These are phyloP conservation scores for Cyclotella choctawhatcheeana DNA, from an alignment of 108 stramenopile genomes.

Conservation along the genomic window DNA sequence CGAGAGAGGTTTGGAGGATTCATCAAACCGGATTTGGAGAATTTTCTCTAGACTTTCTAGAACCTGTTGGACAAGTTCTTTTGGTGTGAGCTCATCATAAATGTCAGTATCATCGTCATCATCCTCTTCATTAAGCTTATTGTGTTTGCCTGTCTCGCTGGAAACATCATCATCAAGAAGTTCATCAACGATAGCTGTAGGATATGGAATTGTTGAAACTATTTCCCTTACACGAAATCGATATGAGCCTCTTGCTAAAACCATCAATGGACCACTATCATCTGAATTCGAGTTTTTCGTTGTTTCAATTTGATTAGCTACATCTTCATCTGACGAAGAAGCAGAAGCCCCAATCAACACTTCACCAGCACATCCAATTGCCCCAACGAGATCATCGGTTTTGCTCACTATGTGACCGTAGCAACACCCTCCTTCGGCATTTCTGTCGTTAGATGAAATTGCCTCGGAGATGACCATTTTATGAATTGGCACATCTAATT, in stretches of 20 bases:
- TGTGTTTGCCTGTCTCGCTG: slow-evolving; percentile 6
- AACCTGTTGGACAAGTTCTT: slow-evolving; percentile 55
- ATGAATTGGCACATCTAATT: slow-evolving; percentile 62
- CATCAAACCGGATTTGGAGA: slow-evolving; percentile 37
- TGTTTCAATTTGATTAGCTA: slow-evolving; percentile 4
- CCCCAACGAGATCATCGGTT: slow-evolving; percentile 57
- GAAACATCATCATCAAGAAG: slow-evolving; percentile 60
- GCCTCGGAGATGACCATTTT: slow-evolving; percentile 72
- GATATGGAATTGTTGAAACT: slow-evolving; percentile 71
- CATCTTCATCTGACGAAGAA: slow-evolving; percentile 4
- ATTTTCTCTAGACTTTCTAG: slow-evolving; percentile 57
- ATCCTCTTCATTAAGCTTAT: slow-evolving; percentile 51
- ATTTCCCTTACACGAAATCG: slow-evolving; percentile 82
- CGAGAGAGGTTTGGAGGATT: slow-evolving; percentile 47
- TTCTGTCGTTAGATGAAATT: slow-evolving; percentile 18
- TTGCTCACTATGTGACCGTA: slow-evolving; percentile 75
- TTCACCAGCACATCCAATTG: slow-evolving; percentile 80
- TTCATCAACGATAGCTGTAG: slow-evolving; percentile 83
- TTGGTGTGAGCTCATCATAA: slow-evolving; percentile 44
- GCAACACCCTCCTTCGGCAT: slow-evolving; percentile 22
- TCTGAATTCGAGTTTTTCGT: slow-evolving; percentile 8
- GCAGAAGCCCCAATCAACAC: slow-evolving; percentile 59
- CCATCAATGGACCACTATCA: slow-evolving; percentile 34
- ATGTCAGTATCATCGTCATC: slow-evolving; percentile 63
- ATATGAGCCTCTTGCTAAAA: slow-evolving; percentile 69